Conservation (phyloP, 2,329 filamentous ascomycete genomes). For the Chrysoporthe cubensis region DNA sequence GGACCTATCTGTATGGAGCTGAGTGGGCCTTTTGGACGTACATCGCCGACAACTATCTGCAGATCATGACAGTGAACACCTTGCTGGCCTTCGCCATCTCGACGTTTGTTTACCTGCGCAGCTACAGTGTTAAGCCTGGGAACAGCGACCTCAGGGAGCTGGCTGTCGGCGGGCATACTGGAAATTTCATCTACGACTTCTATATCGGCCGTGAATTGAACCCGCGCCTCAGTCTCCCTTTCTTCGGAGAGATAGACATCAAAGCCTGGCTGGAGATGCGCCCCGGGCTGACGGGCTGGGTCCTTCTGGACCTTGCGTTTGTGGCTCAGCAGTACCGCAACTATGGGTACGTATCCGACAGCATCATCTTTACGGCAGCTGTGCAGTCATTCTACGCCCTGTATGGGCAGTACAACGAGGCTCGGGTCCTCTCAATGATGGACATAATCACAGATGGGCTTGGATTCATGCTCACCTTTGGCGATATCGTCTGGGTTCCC, state of each 20-base stretch:
- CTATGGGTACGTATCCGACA: conserved; percentile 79
- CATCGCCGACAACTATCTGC: conserved; percentile 83
- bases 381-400: conserved; percentile 80
- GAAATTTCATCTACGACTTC: conserved; percentile 87
- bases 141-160: conserved; percentile 74
- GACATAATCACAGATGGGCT: conserved; percentile 89
- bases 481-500: conserved; percentile 16
- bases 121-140: conserved; percentile 74
- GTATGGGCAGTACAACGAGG: conserved; percentile 82
- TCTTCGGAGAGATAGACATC: conserved; percentile 81
- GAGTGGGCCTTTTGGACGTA: conserved; percentile 85
- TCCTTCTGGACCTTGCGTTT: conserved; percentile 79
- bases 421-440: conserved; percentile 84
- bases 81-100: conserved; percentile 72
- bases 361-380: conserved; percentile 75
- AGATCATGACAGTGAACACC: conserved; percentile 79
- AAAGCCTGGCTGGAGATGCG: conserved; percentile 84
- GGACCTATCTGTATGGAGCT: conserved; percentile 73
- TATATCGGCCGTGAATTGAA: conserved; percentile 92
- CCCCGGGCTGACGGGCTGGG: conserved; percentile 83
- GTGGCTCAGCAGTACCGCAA: conserved; percentile 82
- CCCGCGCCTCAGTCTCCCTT: conserved; percentile 73
- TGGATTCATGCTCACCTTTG: conserved; percentile 68
- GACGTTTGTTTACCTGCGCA: conserved; percentile 74
- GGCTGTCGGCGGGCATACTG: conserved; percentile 75